A percentile compares a stretch with the other conserved stretches of the same genome.
These are phyloP conservation scores for Datisca glomerata DNA, from an alignment of 306 rosid genomes.

Conservation along the genomic window DNA sequence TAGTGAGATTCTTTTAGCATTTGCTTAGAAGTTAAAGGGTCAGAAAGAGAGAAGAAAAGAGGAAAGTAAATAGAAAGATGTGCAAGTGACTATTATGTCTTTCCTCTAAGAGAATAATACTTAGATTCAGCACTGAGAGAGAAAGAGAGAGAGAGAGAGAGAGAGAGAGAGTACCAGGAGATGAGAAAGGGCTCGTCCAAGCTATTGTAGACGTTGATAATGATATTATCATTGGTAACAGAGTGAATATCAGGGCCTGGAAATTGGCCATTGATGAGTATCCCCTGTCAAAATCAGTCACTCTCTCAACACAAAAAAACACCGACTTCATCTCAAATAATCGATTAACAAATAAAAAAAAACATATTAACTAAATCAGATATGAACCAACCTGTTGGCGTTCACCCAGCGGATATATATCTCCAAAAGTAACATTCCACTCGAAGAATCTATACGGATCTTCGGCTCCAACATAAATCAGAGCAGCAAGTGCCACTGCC, in stretches of 20 bases:
- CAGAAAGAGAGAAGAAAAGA: too few relatives aligned
- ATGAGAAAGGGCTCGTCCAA: constrained; percentile 86
- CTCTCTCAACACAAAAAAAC: constrained; percentile 4
- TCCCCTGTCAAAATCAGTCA: constrained; percentile 48
- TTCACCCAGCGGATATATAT: constrained; percentile 87
- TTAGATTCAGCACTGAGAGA: not conserved
- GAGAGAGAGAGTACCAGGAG: constrained; percentile 45
- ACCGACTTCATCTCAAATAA: constrained; percentile 3
- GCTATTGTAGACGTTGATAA: constrained; percentile 87
- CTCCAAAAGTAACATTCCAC: constrained; percentile 87
- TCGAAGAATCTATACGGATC: constrained; percentile 89
- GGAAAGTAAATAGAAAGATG: too few relatives aligned
- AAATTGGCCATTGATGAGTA: constrained; percentile 86
- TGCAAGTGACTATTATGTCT: too few relatives aligned
- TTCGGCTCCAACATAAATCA: constrained; percentile 46
- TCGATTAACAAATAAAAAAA: not conserved
- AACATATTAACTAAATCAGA: not conserved
- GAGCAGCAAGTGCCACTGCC: constrained; percentile 16
- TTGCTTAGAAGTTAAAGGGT: too few relatives aligned
- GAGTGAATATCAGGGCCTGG: constrained; percentile 97
- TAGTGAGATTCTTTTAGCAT: too few relatives aligned
- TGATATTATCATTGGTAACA: constrained; percentile 91
- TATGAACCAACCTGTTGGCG: constrained; percentile 46
- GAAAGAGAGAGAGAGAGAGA: constrained; percentile 1
- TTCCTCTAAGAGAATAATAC: too few relatives aligned